phyloP scores from a whole-genome alignment of 2,329 filamentous ascomycete genomes.

The Calonectria pseudoreteaudii region DNA sequence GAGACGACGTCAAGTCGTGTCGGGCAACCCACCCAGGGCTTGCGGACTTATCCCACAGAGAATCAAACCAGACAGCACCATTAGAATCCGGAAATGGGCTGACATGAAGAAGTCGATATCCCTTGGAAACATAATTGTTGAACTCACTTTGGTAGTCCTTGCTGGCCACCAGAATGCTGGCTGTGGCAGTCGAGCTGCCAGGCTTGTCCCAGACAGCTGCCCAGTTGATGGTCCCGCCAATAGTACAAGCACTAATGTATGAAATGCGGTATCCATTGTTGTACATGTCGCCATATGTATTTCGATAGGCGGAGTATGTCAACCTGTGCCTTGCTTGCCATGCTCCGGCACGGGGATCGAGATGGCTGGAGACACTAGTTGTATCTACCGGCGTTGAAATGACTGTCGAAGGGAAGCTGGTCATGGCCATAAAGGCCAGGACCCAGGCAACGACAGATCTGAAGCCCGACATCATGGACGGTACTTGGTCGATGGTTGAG shows the following conservation, averaged over 20 bases:
- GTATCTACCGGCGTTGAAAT: not conserved
- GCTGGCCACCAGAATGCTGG: not conserved
- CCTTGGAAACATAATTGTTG: not conserved
- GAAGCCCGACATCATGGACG: not conserved
- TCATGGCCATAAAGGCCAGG: not conserved
- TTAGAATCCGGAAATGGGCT: not conserved
- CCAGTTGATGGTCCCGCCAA: not conserved
- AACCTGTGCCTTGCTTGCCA: conserved; percentile 8
- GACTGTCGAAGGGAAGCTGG: not conserved
- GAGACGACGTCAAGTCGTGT: not conserved
- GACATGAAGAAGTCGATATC: not conserved
- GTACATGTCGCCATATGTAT: not conserved
- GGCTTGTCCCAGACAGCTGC: conserved; percentile 13
- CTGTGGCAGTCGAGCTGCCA: not conserved
- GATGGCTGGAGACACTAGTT: not conserved
- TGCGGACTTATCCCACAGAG: conserved; percentile 12
- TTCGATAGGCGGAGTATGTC: not conserved
- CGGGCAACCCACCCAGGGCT: not conserved
- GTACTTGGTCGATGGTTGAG: not conserved
- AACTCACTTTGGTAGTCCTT: not conserved
- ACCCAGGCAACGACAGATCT: not conserved
- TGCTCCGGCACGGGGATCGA: not conserved
- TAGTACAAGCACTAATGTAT: conserved; percentile 1
- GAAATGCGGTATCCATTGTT: not conserved
- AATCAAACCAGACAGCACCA: not conserved